A percentile compares a stretch with the other conserved stretches of the same genome.
phyloP scores from a whole-genome alignment of 2,329 filamentous ascomycete species.

The Phyllosticta capitalensis region DNA sequence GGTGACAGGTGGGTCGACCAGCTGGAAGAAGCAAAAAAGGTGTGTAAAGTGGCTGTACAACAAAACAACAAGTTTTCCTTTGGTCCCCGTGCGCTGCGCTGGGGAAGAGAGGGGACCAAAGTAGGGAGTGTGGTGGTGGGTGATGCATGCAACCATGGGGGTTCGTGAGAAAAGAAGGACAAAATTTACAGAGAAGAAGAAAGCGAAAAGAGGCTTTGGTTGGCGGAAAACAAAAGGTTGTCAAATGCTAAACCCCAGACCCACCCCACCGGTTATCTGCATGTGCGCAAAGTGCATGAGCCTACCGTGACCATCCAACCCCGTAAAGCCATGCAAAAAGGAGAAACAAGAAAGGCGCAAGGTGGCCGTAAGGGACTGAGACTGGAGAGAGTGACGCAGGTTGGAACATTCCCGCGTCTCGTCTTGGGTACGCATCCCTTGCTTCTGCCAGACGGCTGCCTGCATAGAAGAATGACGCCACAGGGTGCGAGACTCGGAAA shows the following conservation, averaged over 20 bases:
- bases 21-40: not conserved
- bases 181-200: not conserved
- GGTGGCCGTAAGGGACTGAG: not conserved
- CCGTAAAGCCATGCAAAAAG: not conserved
- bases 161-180: not conserved
- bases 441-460: not conserved
- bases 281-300: not conserved
- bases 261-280: not conserved
- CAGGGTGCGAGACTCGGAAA: not conserved
- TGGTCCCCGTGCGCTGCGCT: not conserved
- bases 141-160: not conserved
- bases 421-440: not conserved
- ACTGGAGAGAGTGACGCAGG: not conserved
- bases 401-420: not conserved
- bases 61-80: not conserved
- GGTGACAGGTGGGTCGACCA: not conserved
- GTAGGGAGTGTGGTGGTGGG: not conserved
- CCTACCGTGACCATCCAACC: not conserved
- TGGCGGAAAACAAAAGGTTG: not conserved
- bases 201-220: not conserved
- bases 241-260: not conserved
- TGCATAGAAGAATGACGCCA: not conserved
- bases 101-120: not conserved
- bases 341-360: not conserved
- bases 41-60: not conserved